Evolutionary conservation across 208 protist genomes (phyloP).

Genomic region (Histomonas meleagridis): DNA sequence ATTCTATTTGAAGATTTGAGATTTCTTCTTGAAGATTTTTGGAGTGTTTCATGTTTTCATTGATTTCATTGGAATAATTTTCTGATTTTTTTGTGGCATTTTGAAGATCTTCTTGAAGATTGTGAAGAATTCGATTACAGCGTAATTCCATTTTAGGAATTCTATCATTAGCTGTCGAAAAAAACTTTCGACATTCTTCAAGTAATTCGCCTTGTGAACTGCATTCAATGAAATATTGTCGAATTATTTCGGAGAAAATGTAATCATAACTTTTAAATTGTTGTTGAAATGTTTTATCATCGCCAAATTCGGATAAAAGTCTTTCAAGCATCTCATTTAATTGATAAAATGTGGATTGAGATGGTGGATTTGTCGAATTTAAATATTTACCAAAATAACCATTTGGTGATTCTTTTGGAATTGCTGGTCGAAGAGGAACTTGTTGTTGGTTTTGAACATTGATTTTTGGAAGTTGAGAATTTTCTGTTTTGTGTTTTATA

Average conservation of each 20-base stretch:
- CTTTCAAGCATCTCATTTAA: not conserved
- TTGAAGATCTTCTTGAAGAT: not conserved
- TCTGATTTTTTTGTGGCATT: not conserved
- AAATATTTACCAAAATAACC: conserved; percentile 4
- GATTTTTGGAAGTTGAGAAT: not conserved
- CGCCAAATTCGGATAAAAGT: too few relatives aligned
- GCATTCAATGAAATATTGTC: conserved; percentile 13
- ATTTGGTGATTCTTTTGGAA: not conserved
- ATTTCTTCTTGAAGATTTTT: not conserved
- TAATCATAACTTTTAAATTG: not conserved
- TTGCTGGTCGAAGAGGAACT: not conserved
- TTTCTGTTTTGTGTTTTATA: not conserved
- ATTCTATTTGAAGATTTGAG: not conserved
- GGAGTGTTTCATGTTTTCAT: not conserved
- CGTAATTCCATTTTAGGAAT: not conserved
- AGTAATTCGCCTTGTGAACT: not conserved
- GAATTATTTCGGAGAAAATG: not conserved
- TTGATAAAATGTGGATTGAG: not conserved
- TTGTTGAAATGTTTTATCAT: not conserved
- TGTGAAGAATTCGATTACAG: not conserved
- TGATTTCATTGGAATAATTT: not conserved
- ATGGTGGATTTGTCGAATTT: not conserved
- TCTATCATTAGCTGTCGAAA: not conserved
- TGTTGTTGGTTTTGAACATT: not conserved
- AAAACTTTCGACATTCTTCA: not conserved